Evolutionary conservation across 2,329 filamentous ascomycete genomes (phyloP), one percentile per base, ranked within the genome.

Genomic region (Biscogniauxia sp.): DNA sequence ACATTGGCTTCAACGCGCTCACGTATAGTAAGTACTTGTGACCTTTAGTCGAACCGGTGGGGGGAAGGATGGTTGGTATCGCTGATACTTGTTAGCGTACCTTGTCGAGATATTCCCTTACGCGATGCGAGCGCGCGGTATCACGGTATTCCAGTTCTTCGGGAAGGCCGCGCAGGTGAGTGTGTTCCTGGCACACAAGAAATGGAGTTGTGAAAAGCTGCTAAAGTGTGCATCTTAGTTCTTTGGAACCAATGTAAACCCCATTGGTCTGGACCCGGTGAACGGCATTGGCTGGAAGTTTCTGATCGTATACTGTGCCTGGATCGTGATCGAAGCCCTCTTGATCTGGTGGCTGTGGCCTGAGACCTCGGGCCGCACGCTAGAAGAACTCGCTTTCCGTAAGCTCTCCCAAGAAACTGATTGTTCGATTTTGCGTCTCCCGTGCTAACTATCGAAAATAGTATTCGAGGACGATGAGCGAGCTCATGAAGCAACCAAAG

Each of bases 311-410:
- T 71, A 71, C 61, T 71, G 68, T 52, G 65, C 66, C 52, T 73
- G 70, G 70, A 72, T 73, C 53, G 61, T 65, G 5, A 58, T 70
- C 11, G 70, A 72, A 54, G 66, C 61, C 7, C 6, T 55, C 37
- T 19, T 69, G 89, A 90, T 92, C 51, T 93, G 88, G 76, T 92
- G 91, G 75, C 81, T 92, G 66, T 93, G 91, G 73, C 90, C 90
- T 11, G 90, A 93, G 75, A 93, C 90, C 0, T 89, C 88, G 61
- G 90, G 90, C 66, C 84, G 92, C 59, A 86, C 88, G 61, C 79
- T 93, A 45, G 90, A 93, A 77, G 90, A 93, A 25, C 69, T 73
- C 15, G 59, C 70, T 9, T 72, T 73, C 68, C 51, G 70, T 72
- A 71, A n/a, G 37, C 15, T 45, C 37, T 45, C 17, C 11, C 15